Conservation (phyloP, 1,284 basidiomycete species). For the Cryptococcus amylolentus region DNA sequence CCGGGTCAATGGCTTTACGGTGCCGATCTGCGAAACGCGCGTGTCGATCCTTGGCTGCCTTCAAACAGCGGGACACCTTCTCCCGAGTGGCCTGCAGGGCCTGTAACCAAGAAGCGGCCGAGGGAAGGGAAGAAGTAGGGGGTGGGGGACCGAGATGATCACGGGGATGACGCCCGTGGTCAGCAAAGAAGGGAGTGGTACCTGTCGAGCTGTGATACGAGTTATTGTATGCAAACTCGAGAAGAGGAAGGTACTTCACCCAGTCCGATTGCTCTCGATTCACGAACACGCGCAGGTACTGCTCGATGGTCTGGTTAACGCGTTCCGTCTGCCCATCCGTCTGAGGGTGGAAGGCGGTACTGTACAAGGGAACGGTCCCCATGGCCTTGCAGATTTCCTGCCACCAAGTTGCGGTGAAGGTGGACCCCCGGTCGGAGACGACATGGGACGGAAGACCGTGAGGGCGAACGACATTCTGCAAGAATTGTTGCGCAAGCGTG, state of each 20-base stretch:
- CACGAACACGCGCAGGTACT: constrained; percentile 36
- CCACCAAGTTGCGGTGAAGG: constrained; percentile 33
- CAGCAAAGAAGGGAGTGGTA: constrained; percentile 52
- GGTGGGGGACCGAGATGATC: too few relatives aligned
- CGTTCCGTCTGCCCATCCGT: constrained; percentile 52
- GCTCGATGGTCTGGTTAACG: constrained; percentile 53
- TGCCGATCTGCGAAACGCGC: too few relatives aligned
- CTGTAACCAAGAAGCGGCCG: too few relatives aligned
- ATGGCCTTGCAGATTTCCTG: constrained; percentile 3
- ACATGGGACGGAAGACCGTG: constrained; percentile 25
- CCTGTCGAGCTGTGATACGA: constrained; percentile 31
- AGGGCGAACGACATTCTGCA: constrained; percentile 16
- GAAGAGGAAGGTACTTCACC: constrained; percentile 50
- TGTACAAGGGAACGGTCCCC: constrained; percentile 18
- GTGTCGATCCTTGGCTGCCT: too few relatives aligned
- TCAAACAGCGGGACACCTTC: too few relatives aligned
- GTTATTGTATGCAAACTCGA: constrained; percentile 56
- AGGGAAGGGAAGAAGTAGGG: too few relatives aligned
- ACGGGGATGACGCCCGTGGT: constrained; percentile 47
- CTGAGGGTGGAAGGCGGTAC: constrained; percentile 51
- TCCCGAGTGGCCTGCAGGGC: too few relatives aligned
- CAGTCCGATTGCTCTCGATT: constrained; percentile 53
- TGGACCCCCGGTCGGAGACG: constrained; percentile 37
- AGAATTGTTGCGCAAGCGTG: constrained; percentile 2
- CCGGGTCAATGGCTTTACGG: too few relatives aligned